These are phyloP conservation scores for Ustilago nuda DNA, from an alignment of 1,284 basidiomycete genomes.

Conservation along the genomic window DNA sequence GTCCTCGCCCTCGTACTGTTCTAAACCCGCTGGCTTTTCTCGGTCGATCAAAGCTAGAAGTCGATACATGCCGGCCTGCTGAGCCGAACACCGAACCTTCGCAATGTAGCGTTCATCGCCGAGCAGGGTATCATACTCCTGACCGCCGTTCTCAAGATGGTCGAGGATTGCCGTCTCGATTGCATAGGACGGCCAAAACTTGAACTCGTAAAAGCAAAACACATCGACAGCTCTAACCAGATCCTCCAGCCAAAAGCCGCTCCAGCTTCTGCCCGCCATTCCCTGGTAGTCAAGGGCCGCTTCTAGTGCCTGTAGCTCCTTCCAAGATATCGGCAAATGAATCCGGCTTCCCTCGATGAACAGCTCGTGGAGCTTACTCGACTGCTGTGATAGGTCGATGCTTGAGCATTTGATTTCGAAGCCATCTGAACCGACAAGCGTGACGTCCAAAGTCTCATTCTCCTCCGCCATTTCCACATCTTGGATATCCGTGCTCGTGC, in stretches of 20 bases:
- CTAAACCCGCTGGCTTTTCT: not conserved
- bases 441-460: not conserved
- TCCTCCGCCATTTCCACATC: conserved; percentile 1
- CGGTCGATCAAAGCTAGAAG: not conserved
- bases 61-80: not conserved
- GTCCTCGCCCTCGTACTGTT: not conserved
- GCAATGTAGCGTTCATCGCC: not conserved
- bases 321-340: not conserved
- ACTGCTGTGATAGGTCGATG: not conserved
- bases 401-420: not conserved
- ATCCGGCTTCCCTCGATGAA: not conserved
- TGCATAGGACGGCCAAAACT: not conserved
- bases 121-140: not conserved
- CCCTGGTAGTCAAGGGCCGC: not conserved
- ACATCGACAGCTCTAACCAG: conserved; percentile 6
- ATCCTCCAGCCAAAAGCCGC: not conserved
- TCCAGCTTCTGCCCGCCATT: not conserved
- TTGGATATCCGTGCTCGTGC: not conserved
- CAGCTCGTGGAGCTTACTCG: not conserved
- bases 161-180: conserved; percentile 3
- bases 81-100: not conserved
- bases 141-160: not conserved
- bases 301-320: not conserved
- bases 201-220: conserved; percentile 5
- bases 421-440: not conserved